Base-by-base conservation (phyloP, 2,329 filamentous ascomycete species). In the Paracoccidioides brasiliensis region DNA sequence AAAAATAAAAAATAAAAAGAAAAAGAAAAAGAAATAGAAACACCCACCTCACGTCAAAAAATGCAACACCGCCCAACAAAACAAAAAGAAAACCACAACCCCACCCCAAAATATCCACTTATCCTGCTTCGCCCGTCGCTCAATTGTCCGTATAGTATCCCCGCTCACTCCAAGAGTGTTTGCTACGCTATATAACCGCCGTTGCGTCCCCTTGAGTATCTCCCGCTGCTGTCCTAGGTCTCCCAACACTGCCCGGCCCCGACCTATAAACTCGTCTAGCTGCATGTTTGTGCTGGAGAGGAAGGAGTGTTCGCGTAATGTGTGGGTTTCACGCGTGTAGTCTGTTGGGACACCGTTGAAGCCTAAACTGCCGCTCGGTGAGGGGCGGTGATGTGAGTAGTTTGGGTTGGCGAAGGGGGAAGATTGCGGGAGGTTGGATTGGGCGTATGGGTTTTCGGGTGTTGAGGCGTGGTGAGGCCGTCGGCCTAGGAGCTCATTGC, bases 31-130 rank as follows among this genome's bases (percentile, higher is more conserved):
- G 58, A 61, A 52, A 54, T 37, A 53, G 44, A 43, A 44, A n/a
- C 28, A 14, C n/a, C n/a, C 10, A 28, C 51, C 8, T 78, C 71
- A 91, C 68, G 88, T 77, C 72, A 98, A 70, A 68, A 82, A 97
- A 72, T 90, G 86, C 67, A 98, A 68, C 55, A 95, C 90, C 60
- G 93, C 73, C 83, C 89, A 97, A 71, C 91, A 95, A 68, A 98
- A 98, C 41, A 80, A 67, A 64, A 97, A 87, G 70, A 98, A 98
- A 40, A 93, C 72, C 4, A 94, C 72, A 2, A 91, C 89, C 0
- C 93, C 90, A 0, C 76, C 86, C 79, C 86, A 87, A 70, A 98
- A 98, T 40, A 98, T 95, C 90, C 90, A 97, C 73, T 96, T 97
- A 70, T 98, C 93, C 75, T 97, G 87, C 70, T 83, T 86, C 52